Evolutionary conservation across 2,329 filamentous ascomycete genomes (phyloP).

Genomic region (Fusarium subtropicale): DNA sequence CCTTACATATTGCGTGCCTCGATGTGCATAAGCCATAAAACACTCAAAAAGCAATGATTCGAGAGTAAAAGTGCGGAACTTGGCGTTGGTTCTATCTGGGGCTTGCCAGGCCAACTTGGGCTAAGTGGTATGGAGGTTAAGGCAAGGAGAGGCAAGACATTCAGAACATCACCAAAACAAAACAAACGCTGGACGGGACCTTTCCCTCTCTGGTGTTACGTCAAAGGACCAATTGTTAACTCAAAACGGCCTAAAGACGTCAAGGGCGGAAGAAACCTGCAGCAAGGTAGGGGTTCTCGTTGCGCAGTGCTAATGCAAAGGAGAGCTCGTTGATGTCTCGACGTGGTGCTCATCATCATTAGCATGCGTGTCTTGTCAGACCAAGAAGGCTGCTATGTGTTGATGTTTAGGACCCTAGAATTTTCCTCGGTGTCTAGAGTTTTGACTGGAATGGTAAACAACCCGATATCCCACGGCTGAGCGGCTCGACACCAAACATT

Average conservation of each 20-base stretch:
- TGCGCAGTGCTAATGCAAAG: conserved; percentile 25
- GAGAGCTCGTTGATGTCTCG: conserved; percentile 22
- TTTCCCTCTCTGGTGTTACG: conserved; percentile 16
- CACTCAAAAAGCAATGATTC: conserved; percentile 34
- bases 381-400: background rate
- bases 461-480: conserved; percentile 13
- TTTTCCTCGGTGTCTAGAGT: conserved; percentile 5
- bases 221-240: conserved; percentile 28
- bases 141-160: conserved; percentile 46
- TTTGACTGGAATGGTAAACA: conserved; percentile 42
- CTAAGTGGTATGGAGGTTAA: conserved; percentile 42
- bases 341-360: conserved; percentile 17
- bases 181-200: conserved; percentile 21
- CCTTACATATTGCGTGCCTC: conserved; percentile 39
- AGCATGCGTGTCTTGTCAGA: conserved; percentile 22
- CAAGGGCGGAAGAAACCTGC: conserved; percentile 44
- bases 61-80: conserved; percentile 31
- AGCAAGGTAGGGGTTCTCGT: conserved; percentile 29
- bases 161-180: conserved; percentile 36
- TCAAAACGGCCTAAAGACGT: conserved; percentile 21
- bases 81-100: conserved; percentile 28
- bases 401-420: conserved; percentile 13
- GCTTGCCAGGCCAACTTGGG: conserved; percentile 41
- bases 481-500: conserved; percentile 21
- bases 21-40: conserved; percentile 17